phyloP scores from a whole-genome alignment of 2,329 filamentous ascomycete species.

The Pseudopithomyces chartarum region DNA sequence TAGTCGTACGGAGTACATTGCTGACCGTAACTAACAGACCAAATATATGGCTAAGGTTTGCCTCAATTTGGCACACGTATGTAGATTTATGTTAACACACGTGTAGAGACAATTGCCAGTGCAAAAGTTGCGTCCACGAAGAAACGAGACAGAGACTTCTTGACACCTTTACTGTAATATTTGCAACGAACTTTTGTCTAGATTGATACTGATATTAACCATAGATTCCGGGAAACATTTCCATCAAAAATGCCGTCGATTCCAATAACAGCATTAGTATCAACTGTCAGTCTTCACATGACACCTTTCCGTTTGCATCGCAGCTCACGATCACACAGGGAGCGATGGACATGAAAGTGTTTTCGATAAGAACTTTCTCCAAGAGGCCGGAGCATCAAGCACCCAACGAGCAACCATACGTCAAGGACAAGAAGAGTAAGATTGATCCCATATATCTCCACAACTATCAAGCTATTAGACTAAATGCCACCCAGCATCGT shows the following conservation, averaged over 20 bases:
- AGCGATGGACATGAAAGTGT: conserved; percentile 70
- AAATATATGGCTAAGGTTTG: conserved; percentile 43
- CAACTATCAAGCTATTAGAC: conserved; percentile 17
- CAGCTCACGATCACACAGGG: conserved; percentile 33
- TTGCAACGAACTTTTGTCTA: neutral
- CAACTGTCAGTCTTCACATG: conserved; percentile 23
- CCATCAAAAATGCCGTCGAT: conserved; percentile 18
- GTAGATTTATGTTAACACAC: neutral
- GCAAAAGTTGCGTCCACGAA: conserved; percentile 67
- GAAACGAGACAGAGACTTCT: conserved; percentile 72
- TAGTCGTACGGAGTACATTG: neutral
- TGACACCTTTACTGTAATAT: conserved; percentile 69
- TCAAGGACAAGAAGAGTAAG: conserved; percentile 32
- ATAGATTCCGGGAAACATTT: conserved; percentile 36
- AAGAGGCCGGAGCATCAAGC: conserved; percentile 45
- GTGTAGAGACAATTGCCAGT: conserved; percentile 73
- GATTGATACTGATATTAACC: neutral
- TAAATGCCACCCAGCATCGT: conserved; percentile 37
- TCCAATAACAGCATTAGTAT: conserved; percentile 20
- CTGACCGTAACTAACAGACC: conserved; percentile 34
- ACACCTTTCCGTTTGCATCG: neutral
- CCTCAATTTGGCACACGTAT: neutral
- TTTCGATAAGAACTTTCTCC: conserved; percentile 69
- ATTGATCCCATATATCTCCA: neutral
- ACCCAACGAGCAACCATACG: conserved; percentile 40